Base-by-base conservation (phyloP, 495 filamentous ascomycete genomes). In the Physcia stellaris region DNA sequence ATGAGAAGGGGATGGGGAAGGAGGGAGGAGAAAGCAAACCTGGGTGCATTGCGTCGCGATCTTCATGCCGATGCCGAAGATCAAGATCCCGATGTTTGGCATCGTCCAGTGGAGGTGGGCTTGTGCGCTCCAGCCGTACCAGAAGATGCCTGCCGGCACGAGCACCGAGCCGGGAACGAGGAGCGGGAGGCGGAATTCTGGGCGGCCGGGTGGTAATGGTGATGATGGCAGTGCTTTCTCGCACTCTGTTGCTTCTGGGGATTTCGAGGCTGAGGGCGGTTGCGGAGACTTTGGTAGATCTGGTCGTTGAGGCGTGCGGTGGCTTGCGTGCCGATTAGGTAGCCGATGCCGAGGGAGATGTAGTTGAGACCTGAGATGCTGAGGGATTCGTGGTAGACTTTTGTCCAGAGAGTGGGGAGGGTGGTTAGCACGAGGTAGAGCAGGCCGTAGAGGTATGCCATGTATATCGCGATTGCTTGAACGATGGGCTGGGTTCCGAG, bases 391-490 rank as follows among this genome's bases (percentile, higher is more conserved):
- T 75, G 75, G 22, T 84, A 80, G 40, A 75, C 50, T 20, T 73
- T 52, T 21, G 72, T 63, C 58, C 83, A 94, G 37, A 94, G 77
- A 39, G 90, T 79, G 4, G 86, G 86, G 52, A 67, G 67, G 17
- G 83, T 83, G 21, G 84, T 76, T 58, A 95, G 94, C 48, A 93
- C 68, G 43, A 93, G 73, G 57, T 90, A 93, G 9, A 88, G 56
- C 18, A 83, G 77, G 10, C 81, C 77, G 50, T 86, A 87, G 7
- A 76, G 61, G 41, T 85, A 71, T 27, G 80, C 74, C 67, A 75
- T 73, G 57, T 77, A 79, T 5, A 68, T 23, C 5, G 76, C 67
- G 9, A 81, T 56, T 29, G 60, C 61, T 53, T 76, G 71, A 24
- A 79, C 63, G 42, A 76, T 78, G 19, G 66, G 48, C 42, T 81